Conservation (phyloP, 345 rosid species). For the Arabidopsis suecica region DNA sequence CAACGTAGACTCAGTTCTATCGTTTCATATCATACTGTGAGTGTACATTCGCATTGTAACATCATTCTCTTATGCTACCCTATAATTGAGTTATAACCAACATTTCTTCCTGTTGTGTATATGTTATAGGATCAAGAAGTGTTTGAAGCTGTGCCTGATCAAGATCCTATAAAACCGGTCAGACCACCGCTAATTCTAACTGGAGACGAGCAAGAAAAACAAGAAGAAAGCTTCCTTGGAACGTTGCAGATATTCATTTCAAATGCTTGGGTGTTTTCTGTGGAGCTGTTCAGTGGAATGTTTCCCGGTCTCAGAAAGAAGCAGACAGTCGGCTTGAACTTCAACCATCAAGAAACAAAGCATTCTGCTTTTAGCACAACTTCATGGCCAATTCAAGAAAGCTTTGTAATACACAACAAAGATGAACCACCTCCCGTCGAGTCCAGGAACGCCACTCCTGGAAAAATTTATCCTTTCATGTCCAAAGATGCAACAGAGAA, state of each 20-base stretch:
- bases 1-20: constrained; percentile 72
- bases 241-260: constrained; percentile 62
- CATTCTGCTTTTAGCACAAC: constrained; percentile 46
- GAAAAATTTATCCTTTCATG: constrained; percentile 89
- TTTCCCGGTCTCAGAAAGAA: constrained; percentile 65
- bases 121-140: constrained; percentile 58
- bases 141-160: constrained; percentile 43
- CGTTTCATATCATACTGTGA: constrained; percentile 65
- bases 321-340: constrained; percentile 59
- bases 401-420: constrained; percentile 65
- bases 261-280: constrained; percentile 57
- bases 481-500: constrained; percentile 82
- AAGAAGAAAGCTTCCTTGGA: constrained; percentile 77
- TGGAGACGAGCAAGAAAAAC: constrained; percentile 71
- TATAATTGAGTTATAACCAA: background rate
- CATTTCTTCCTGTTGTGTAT: constrained; percentile 14
- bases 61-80: background rate
- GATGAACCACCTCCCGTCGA: constrained; percentile 90
- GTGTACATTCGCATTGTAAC: constrained; percentile 36
- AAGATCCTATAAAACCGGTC: constrained; percentile 60
- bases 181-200: constrained; percentile 81
- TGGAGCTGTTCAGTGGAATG: constrained; percentile 73
- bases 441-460: constrained; percentile 73
- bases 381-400: constrained; percentile 89
- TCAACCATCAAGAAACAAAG: constrained; percentile 50